Evolutionary conservation across 148 eudicot genomes (phyloP).

Genomic region (Fagopyrum esculentum): DNA sequence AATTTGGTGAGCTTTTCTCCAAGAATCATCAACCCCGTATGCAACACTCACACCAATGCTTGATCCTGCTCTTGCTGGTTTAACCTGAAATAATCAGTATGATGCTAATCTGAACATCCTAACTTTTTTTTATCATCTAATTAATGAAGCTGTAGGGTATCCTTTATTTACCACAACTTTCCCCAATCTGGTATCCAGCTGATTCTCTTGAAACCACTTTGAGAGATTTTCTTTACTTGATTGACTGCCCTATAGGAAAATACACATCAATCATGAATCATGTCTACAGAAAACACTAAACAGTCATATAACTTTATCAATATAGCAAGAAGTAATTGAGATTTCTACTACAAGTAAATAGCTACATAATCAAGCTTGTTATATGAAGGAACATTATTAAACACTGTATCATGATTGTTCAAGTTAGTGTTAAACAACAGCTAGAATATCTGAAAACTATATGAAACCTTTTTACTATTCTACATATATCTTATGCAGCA

Average conservation of each 20-base stretch:
- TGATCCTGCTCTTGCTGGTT: slow-evolving; percentile 95
- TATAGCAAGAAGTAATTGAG: neutral
- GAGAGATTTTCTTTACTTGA: slow-evolving; percentile 38
- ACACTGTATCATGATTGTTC: no score
- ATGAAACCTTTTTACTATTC: neutral
- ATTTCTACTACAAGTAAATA: neutral
- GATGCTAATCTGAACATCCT: neutral
- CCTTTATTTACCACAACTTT: slow-evolving; percentile 69
- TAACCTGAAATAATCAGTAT: slow-evolving; percentile 33
- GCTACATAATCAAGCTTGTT: neutral
- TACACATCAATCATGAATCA: slow-evolving; percentile 6
- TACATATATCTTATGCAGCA: neutral
- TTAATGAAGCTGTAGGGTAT: neutral
- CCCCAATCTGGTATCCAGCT: slow-evolving; percentile 49
- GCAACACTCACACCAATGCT: slow-evolving; percentile 91
- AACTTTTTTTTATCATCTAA: neutral
- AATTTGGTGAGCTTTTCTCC: slow-evolving; percentile 46
- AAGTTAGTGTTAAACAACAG: neutral
- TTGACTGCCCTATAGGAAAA: slow-evolving; percentile 41
- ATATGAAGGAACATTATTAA: neutral
- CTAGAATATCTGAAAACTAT: neutral
- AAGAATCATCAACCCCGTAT: slow-evolving; percentile 70
- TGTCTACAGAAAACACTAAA: neutral
- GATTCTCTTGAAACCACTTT: slow-evolving; percentile 60
- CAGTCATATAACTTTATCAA: neutral